Percentiles rank a stretch among this genome's conserved stretches.
Evolutionary conservation across 2,329 filamentous ascomycete species (phyloP).

Genomic region (Uncinocarpus reesii): DNA sequence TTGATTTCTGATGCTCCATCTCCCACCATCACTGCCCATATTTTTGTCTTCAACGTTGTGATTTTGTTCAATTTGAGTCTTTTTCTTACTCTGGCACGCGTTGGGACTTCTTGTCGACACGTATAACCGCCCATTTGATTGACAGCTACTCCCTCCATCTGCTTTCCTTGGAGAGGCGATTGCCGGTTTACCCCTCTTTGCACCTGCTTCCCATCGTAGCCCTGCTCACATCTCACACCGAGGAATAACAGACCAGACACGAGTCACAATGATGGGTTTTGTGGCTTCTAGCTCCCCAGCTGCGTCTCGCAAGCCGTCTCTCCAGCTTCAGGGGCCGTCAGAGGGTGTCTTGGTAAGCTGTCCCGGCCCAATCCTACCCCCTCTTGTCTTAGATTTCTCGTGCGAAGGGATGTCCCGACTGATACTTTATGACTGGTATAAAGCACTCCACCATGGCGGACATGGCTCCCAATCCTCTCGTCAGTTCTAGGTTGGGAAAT

Average conservation of each 20-base stretch:
- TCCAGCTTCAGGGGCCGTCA: constrained; percentile 17
- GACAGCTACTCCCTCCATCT: no score
- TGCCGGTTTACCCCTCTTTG: not conserved
- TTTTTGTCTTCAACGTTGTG: constrained; percentile 2
- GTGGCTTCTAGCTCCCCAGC: constrained; percentile 19
- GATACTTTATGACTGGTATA: not conserved
- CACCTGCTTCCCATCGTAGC: not conserved
- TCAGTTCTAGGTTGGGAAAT: constrained; percentile 29
- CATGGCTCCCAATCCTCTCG: constrained; percentile 25
- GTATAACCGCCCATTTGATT: no score
- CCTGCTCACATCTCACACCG: not conserved
- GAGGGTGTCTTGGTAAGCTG: constrained; percentile 13
- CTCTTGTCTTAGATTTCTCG: not conserved
- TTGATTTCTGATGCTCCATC: constrained; percentile 1
- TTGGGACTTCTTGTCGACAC: not conserved
- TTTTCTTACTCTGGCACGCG: constrained; percentile 8
- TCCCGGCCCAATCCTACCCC: not conserved
- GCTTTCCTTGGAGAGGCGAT: no score
- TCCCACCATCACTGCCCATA: constrained; percentile 4
- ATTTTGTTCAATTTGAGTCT: constrained; percentile 6
- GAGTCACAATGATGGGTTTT: not conserved
- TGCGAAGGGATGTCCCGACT: not conserved
- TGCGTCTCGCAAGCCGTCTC: constrained; percentile 21
- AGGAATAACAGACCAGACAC: not conserved
- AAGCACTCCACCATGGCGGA: constrained; percentile 21